phyloP scores from a whole-genome alignment of 805 yeast genomes.

The Myxozyma geophila region DNA sequence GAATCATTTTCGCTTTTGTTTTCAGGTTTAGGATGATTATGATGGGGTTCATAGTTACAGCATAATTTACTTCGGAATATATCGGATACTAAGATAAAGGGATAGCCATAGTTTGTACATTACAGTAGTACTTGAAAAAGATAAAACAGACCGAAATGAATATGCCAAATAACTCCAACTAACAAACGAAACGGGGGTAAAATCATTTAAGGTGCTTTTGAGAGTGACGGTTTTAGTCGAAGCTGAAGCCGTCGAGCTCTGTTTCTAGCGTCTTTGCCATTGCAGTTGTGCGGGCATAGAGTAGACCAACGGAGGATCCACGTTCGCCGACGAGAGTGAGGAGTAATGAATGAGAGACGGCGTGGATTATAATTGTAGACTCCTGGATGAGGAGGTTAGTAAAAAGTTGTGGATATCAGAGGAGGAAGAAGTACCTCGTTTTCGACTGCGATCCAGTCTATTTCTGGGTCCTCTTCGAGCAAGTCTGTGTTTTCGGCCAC shows the following conservation, averaged over 20 bases:
- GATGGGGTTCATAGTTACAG: no score
- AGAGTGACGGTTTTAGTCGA: conserved; percentile 13
- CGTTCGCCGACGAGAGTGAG: conserved; percentile 41
- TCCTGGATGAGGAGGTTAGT: conserved; percentile 27
- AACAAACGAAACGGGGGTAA: no score
- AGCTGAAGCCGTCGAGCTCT: conserved; percentile 38
- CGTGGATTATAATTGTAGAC: conserved; percentile 26
- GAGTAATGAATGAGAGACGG: conserved; percentile 26
- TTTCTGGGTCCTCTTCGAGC: conserved; percentile 8
- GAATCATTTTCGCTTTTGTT: not conserved
- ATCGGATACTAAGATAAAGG: no score
- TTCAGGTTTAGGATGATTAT: not conserved
- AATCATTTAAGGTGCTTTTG: no score
- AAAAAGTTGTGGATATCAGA: conserved; percentile 5
- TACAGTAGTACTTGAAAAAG: no score
- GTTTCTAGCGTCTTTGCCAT: conserved; percentile 37
- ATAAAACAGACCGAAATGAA: no score
- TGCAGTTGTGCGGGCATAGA: conserved; percentile 38
- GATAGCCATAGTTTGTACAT: no score
- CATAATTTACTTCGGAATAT: no score
- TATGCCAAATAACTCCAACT: no score
- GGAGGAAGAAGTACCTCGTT: conserved; percentile 33
- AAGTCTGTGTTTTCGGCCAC: conserved; percentile 1
- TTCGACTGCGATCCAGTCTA: conserved; percentile 40
- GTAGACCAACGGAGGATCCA: conserved; percentile 39